phyloP scores from a whole-genome alignment of 2,329 filamentous ascomycete genomes.

The Colletotrichum aenigma region DNA sequence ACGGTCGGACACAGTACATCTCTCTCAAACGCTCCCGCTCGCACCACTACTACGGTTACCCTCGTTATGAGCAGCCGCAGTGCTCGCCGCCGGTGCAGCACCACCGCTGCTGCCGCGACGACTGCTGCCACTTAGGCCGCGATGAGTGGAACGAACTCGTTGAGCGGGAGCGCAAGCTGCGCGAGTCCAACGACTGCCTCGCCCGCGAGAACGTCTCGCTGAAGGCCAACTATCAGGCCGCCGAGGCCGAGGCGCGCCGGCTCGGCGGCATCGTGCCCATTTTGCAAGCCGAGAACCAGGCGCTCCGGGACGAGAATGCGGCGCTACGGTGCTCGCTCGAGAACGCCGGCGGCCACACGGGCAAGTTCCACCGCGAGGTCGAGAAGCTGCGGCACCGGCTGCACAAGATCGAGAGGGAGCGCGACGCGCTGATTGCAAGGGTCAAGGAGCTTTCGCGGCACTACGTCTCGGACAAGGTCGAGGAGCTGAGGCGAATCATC shows the following conservation, averaged over 20 bases:
- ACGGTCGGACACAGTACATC: conserved; percentile 40
- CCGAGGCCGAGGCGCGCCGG: conserved; percentile 39
- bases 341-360: conserved; percentile 31
- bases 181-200: conserved; percentile 38
- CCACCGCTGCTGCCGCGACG: conserved; percentile 26
- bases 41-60: conserved; percentile 32
- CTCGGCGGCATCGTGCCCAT: conserved; percentile 37
- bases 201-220: conserved; percentile 33
- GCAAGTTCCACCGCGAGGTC: conserved; percentile 33
- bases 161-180: conserved; percentile 38
- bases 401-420: conserved; percentile 40
- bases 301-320: conserved; percentile 42
- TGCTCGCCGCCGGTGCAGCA: neutral
- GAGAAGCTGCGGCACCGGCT: conserved; percentile 37
- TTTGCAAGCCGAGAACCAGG: conserved; percentile 39
- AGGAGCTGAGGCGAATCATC: conserved; percentile 35
- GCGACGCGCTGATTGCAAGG: conserved; percentile 33
- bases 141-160: conserved; percentile 41
- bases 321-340: conserved; percentile 42
- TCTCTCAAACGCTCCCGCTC: conserved; percentile 44
- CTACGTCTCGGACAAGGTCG: conserved; percentile 29
- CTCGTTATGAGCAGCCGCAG: conserved; percentile 26
- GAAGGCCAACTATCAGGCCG: conserved; percentile 36
- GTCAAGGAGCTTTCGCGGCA: conserved; percentile 38
- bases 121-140: conserved; percentile 38